Evolutionary conservation across 768 basidiomycete genomes (phyloP), one percentile per base, ranked within the genome.

Genomic region (Russula olivacea): DNA sequence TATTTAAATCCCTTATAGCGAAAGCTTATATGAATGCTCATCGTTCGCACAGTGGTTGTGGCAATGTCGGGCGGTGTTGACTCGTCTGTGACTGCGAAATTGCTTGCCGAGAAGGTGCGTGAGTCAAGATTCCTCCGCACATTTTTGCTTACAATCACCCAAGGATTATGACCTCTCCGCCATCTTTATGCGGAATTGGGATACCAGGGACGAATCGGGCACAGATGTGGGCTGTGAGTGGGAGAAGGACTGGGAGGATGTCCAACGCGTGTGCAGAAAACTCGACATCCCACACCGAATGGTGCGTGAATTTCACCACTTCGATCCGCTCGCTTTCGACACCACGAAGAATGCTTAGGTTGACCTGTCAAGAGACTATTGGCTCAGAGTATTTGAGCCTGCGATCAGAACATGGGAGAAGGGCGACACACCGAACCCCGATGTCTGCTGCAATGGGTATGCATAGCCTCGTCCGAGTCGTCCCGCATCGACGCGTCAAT

Each of bases 21-120:
- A 36, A 47, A 3, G 23, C 51, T 21, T 11, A 14, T 32, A 45
- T n/a, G 7, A 14, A 32, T 1, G 48, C 56, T 51, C 12, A 28
- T 41, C 4, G 6, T 8, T 14, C 17, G 36, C 21, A 48, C 66
- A 94, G 94, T 98, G 52, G 83, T 91, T 7, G 83, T 96, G 9
- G 93, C 90, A 23, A 94, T 97, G 90, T 95, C 92, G 0, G 95
- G 95, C 30, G 95, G 95, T 3, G 94, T 98, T 14, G 95, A 98
- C 72, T 96, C 93, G 5, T 93, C 91, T 2, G 92, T 96, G 12
- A 77, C 91, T 2, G 91, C 94, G n/a, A 78, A 80, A 61, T 74
- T 97, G 10, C 76, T 97, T 23, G 78, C 86, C 15, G 80, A 87
- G 49, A 74, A 87, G 71, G 91, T 89, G 19, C 19, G 66, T 28